Evolutionary conservation across 2,329 filamentous ascomycete species (phyloP), one percentile per base, ranked within the genome.

Genomic region (Hymenoscyphus fraxineus): DNA sequence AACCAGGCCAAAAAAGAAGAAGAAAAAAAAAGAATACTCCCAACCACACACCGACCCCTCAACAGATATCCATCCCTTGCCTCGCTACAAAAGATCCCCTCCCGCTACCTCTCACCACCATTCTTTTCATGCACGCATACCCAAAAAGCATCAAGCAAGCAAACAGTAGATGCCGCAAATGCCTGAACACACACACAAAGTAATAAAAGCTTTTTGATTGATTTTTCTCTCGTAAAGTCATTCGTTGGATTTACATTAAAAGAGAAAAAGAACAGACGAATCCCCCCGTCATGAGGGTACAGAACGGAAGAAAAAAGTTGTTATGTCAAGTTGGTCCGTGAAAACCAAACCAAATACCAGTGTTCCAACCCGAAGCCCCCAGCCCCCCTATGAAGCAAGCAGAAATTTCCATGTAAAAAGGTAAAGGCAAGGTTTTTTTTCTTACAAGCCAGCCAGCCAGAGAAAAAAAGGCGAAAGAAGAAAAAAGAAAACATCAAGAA

Each of bases 391-490:
- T 10, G 19, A 35, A 35, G 35, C 35, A 35, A 35, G 35, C 6
- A 35, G 35, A 35, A 35, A 35, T 35, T 35, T 35, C 35, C 35
- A 35, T 51, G 44, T 51, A 51, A 44, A 44, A 51, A 51, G 44
- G 44, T 51, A 10, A 16, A 51, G 12, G 44, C 9, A 35, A 35
- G 35, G 35, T 35, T 16, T 5, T 51, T 27, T 51, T 51, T 51
- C 44, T 51, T 51, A 51, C 44, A 51, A 35, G 44, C 44, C 44
- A 22, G n/a, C 44, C 44, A 51, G 44, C 44, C 44, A 51, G 44
- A 22, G 15, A 51, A 19, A 51, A 51, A 75, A 75, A 72, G 76
- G 71, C 75, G 74, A 72, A 74, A 74, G 39, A 47, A 39, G 12
- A 47, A 39, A 31, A 59, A 56, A 58, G 44, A 60, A 55, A 38